phyloP scores from a whole-genome alignment of 495 filamentous ascomycete genomes.

The Schizothecium vesticola region DNA sequence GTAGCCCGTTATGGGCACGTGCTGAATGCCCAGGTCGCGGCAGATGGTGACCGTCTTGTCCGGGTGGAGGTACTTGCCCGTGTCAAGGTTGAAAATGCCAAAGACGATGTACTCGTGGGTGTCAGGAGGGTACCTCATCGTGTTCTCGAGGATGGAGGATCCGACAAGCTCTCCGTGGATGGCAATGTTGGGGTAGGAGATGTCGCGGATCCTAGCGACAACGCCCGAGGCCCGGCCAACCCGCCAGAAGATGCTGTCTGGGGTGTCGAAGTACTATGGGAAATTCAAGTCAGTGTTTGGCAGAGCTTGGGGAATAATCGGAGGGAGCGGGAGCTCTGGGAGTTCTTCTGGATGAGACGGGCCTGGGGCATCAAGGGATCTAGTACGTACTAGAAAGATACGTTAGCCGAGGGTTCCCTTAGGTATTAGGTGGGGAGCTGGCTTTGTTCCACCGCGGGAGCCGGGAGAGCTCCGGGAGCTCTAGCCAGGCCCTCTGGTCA shows the following conservation, averaged over 20 bases:
- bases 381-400: too few relatives aligned
- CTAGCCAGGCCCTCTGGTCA: too few relatives aligned
- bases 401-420: too few relatives aligned
- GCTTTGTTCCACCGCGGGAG: too few relatives aligned
- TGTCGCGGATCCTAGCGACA: slow-evolving; percentile 1
- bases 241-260: slow-evolving; percentile 11
- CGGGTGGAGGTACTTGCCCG: slow-evolving; percentile 4
- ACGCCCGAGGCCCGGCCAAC: slow-evolving; percentile 7
- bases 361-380: too few relatives aligned
- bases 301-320: too few relatives aligned
- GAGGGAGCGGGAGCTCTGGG: too few relatives aligned
- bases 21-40: slow-evolving; percentile 4
- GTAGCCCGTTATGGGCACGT: slow-evolving; percentile 15
- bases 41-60: slow-evolving; percentile 9
- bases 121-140: slow-evolving; percentile 15
- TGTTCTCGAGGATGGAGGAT: slow-evolving; percentile 14
- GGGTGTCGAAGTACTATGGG: background rate
- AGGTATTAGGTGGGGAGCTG: too few relatives aligned
- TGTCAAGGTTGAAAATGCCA: slow-evolving; percentile 20
- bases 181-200: slow-evolving; percentile 14
- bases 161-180: slow-evolving; percentile 21
- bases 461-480: too few relatives aligned
- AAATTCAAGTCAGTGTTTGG: too few relatives aligned
- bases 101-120: slow-evolving; percentile 21
- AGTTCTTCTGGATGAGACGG: too few relatives aligned